Evolutionary conservation across 2,329 filamentous ascomycete genomes (phyloP).

Genomic region (Arachnomyces sp.): DNA sequence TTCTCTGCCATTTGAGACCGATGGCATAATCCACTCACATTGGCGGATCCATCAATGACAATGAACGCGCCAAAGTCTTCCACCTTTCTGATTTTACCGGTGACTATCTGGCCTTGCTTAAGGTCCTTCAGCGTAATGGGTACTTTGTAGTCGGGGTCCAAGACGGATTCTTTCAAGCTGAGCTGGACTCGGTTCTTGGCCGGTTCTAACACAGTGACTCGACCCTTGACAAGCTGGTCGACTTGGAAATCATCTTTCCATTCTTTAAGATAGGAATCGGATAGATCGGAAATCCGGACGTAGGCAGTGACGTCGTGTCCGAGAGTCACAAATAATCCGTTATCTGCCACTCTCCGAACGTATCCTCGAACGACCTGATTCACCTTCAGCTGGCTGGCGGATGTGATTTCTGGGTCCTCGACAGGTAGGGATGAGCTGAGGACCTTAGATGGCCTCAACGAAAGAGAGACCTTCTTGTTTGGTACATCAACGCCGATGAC

Average conservation of each 20-base stretch:
- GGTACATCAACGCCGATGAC: slow-evolving; percentile 68
- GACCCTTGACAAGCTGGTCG: slow-evolving; percentile 84
- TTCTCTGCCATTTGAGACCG: slow-evolving; percentile 85
- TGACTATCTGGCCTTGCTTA: slow-evolving; percentile 69
- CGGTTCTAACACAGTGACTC: slow-evolving; percentile 64
- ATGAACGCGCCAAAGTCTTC: slow-evolving; percentile 95
- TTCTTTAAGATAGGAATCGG: slow-evolving; percentile 84
- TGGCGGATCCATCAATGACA: slow-evolving; percentile 74
- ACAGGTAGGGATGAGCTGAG: slow-evolving; percentile 76
- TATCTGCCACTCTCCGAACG: slow-evolving; percentile 80
- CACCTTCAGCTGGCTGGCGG: slow-evolving; percentile 59
- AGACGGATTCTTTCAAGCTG: slow-evolving; percentile 74
- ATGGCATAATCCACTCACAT: slow-evolving; percentile 89
- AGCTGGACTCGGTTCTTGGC: slow-evolving; percentile 67
- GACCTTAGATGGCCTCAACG: slow-evolving; percentile 76
- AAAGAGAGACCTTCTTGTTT: slow-evolving; percentile 79
- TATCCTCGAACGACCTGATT: slow-evolving; percentile 85
- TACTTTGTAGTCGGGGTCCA: slow-evolving; percentile 70
- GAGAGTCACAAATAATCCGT: slow-evolving; percentile 77
- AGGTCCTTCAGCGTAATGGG: slow-evolving; percentile 69
- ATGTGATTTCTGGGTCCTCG: slow-evolving; percentile 69
- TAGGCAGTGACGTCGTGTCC: slow-evolving; percentile 74
- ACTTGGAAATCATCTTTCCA: slow-evolving; percentile 87
- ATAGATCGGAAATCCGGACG: slow-evolving; percentile 79
- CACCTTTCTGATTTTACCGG: slow-evolving; percentile 85